phyloP scores from a whole-genome alignment of 805 yeast genomes.

The Babjeviella inositovora region DNA sequence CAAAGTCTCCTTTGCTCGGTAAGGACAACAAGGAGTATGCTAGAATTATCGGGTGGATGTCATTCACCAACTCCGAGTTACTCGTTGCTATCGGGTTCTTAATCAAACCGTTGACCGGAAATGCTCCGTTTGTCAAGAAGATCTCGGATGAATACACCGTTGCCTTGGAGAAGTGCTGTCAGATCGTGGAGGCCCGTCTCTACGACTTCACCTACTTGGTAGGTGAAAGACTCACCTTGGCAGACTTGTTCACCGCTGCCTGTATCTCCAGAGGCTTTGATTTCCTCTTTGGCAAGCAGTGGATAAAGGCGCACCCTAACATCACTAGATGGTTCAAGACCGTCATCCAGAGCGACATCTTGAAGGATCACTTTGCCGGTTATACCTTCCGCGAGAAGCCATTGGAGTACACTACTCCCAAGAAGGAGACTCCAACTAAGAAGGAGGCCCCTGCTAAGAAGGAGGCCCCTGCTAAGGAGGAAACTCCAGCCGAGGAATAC shows the following conservation, averaged over 20 bases:
- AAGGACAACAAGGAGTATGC: slow-evolving; percentile 48
- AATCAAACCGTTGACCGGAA: slow-evolving; percentile 49
- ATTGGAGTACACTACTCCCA: slow-evolving; percentile 50
- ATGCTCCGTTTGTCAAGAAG: slow-evolving; percentile 66
- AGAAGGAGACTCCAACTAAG: too few relatives aligned
- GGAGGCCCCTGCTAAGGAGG: slow-evolving; percentile 16
- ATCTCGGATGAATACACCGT: slow-evolving; percentile 24
- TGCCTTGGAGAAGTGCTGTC: slow-evolving; percentile 19
- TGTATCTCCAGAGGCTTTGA: slow-evolving; percentile 29
- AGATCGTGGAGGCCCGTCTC: slow-evolving; percentile 17
- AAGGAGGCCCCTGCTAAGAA: slow-evolving; percentile 19
- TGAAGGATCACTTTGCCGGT: too few relatives aligned
- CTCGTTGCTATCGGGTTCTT: slow-evolving; percentile 26
- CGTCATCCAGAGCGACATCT: too few relatives aligned
- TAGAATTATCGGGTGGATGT: slow-evolving; percentile 59
- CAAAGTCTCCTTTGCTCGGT: slow-evolving; percentile 37
- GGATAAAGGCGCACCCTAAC: slow-evolving; percentile 32
- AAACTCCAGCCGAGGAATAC: slow-evolving; percentile 36
- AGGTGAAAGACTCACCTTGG: slow-evolving; percentile 27
- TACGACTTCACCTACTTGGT: slow-evolving; percentile 25
- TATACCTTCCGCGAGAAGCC: slow-evolving; percentile 58
- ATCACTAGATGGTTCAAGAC: slow-evolving; percentile 47
- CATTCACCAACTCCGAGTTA: slow-evolving; percentile 59
- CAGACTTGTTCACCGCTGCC: slow-evolving; percentile 25
- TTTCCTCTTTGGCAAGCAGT: slow-evolving; percentile 25